Base-by-base conservation (phyloP, 805 yeast species). In the Metschnikowia matae region DNA sequence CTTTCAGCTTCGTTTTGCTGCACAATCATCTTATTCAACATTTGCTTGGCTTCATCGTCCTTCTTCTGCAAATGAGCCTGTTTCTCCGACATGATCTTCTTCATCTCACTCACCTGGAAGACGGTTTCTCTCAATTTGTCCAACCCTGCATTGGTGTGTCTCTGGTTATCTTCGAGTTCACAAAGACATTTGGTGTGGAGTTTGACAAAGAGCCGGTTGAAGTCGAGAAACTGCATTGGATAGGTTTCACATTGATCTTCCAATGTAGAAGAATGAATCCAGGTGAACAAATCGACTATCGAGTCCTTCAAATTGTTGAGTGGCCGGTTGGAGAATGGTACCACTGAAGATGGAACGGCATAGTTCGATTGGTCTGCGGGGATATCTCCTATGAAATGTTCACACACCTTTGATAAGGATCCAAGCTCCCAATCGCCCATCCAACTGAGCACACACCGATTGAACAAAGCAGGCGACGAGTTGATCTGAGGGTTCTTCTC, bases 1-100 rank as follows among this genome's bases (percentile, higher is more conserved):
- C 96, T 74, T 63, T 92, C 98, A 0, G 97, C 92, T 58, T 89
- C 96, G 61, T 88, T 89, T 62, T 92, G 98, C 40, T 89, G 95
- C 0, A 75, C 67, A 13, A 92, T 75, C 87, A 92, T 89, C 48
- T 73, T 80, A 59, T 84, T 81, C 38, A 92, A 75, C 77, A 89
- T 87, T 23, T 68, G 67, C 51, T 80, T 77, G 0, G 97, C 96
- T 55, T 85, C 87, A 13, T 65, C 57, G 50, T 86, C 88, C 54
- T 90, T 92, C 0, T 36, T 48, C 18, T 64, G 62, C 31, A 92
- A 71, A 20, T 68, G 69, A 1, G 49, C 55, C 52, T 80, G 78
- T 60, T 89, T 86, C 23, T 59, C 66, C 0, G 84, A 75, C 3
- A 92, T 69, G 0, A 73, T 71, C 6, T 68, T 66, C 44, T 81